Percentiles rank a stretch among this genome's conserved stretches.
phyloP scores from a whole-genome alignment of 2,329 filamentous ascomycete genomes.

The Neofusicoccum sp. region DNA sequence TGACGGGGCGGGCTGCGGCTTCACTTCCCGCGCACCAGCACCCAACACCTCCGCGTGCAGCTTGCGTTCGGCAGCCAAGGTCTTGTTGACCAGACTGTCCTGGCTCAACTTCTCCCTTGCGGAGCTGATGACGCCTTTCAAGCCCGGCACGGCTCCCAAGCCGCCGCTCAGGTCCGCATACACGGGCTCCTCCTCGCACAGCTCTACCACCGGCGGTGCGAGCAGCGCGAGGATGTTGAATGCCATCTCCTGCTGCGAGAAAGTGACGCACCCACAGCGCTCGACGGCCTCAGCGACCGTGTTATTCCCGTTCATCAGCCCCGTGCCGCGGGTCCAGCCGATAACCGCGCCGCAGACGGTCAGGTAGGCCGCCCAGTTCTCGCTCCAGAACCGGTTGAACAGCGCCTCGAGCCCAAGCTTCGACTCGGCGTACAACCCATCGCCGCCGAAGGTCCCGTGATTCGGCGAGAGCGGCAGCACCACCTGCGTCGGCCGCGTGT shows the following conservation, averaged over 20 bases:
- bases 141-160: constrained; percentile 29
- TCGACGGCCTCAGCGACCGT: constrained; percentile 43
- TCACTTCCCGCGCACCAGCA: background rate
- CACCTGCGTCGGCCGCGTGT: constrained; percentile 33
- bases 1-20: constrained; percentile 1
- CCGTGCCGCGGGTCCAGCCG: constrained; percentile 51
- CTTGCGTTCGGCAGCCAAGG: constrained; percentile 22
- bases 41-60: constrained; percentile 17
- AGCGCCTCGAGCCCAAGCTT: constrained; percentile 46
- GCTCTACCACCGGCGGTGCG: constrained; percentile 30
- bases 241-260: constrained; percentile 47
- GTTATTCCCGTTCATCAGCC: constrained; percentile 49
- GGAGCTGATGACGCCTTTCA: constrained; percentile 23
- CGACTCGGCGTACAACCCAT: constrained; percentile 50
- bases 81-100: constrained; percentile 19
- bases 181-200: constrained; percentile 40
- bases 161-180: constrained; percentile 45
- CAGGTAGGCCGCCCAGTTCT: constrained; percentile 44
- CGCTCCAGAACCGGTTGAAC: constrained; percentile 39
- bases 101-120: constrained; percentile 23
- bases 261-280: constrained; percentile 41
- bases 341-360: constrained; percentile 47
- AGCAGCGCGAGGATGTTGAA: constrained; percentile 43
- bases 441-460: constrained; percentile 47
- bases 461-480: constrained; percentile 50